A percentile compares a stretch with the other conserved stretches of the same genome.
phyloP scores from a whole-genome alignment of 768 basidiomycete genomes.

The Suillus subaureus region DNA sequence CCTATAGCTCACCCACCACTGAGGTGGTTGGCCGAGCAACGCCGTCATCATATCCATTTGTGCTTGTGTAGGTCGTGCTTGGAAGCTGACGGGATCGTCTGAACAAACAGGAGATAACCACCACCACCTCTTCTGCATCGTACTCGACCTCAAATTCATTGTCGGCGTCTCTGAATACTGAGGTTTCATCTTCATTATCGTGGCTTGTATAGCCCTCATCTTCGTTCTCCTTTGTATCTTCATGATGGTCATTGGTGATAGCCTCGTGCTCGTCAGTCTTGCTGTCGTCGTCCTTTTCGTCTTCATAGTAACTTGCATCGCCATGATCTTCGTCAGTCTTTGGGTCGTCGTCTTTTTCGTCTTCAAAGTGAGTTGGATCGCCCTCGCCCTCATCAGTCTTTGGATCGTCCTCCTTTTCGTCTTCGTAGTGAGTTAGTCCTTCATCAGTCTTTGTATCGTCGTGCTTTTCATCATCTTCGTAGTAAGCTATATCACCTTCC shows the following conservation, averaged over 20 bases:
- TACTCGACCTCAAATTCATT: not conserved
- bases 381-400: not conserved
- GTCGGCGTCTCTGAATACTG: not conserved
- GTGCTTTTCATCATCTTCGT: not conserved
- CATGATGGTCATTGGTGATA: not conserved
- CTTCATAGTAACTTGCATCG: not conserved
- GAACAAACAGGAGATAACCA: not conserved
- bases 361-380: no score
- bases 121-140: not conserved
- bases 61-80: not conserved
- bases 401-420: not conserved
- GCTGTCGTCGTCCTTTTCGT: not conserved
- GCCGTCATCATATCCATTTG: not conserved
- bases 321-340: not conserved
- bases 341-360: not conserved
- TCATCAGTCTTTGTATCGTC: not conserved
- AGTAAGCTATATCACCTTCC: no score
- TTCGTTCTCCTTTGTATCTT: not conserved
- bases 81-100: not conserved
- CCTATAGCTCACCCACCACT: not conserved
- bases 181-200: not conserved
- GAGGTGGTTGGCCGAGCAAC: not conserved
- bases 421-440: no score
- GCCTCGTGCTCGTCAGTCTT: not conserved
- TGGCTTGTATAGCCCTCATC: conserved; percentile 1